Conservation (phyloP, 208 protist genomes). For the Herpetomonas samuelpessoai region DNA sequence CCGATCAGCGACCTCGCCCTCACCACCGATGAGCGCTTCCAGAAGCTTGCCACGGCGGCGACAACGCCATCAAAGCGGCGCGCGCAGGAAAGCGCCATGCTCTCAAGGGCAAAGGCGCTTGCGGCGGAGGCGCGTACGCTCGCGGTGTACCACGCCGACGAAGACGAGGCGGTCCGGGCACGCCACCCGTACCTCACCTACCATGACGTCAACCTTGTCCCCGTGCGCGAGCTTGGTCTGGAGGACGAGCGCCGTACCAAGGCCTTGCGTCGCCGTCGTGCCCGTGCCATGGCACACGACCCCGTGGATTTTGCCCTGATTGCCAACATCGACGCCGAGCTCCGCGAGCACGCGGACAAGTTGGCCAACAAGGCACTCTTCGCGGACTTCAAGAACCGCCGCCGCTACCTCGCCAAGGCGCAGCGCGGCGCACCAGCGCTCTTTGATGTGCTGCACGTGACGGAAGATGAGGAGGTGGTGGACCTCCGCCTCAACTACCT, state of each 20-base stretch:
- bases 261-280: constrained; percentile 10
- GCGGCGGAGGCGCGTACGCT: constrained; percentile 32
- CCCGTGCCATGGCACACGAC: neutral
- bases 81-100: constrained; percentile 15
- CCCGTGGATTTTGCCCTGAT: constrained; percentile 16
- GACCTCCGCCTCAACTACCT: constrained; percentile 33
- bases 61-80: constrained; percentile 1
- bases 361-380: constrained; percentile 19
- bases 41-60: constrained; percentile 3
- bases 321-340: constrained; percentile 23
- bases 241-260: constrained; percentile 28
- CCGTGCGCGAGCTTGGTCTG: constrained; percentile 40
- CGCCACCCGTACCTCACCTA: constrained; percentile 52
- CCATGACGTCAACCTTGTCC: constrained; percentile 36
- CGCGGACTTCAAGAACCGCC: constrained; percentile 27
- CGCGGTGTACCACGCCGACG: constrained; percentile 36
- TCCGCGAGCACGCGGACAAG: constrained; percentile 16
- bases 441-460: constrained; percentile 26
- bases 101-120: constrained; percentile 15
- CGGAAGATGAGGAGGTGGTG: constrained; percentile 47
- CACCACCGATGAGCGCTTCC: constrained; percentile 3
- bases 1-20: constrained; percentile 16
- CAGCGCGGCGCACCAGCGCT: constrained; percentile 21
- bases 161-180: constrained; percentile 58
- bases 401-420: constrained; percentile 25